These are phyloP conservation scores for Exophiala sp. DNA, from an alignment of 2,329 filamentous ascomycete species.

Conservation along the genomic window DNA sequence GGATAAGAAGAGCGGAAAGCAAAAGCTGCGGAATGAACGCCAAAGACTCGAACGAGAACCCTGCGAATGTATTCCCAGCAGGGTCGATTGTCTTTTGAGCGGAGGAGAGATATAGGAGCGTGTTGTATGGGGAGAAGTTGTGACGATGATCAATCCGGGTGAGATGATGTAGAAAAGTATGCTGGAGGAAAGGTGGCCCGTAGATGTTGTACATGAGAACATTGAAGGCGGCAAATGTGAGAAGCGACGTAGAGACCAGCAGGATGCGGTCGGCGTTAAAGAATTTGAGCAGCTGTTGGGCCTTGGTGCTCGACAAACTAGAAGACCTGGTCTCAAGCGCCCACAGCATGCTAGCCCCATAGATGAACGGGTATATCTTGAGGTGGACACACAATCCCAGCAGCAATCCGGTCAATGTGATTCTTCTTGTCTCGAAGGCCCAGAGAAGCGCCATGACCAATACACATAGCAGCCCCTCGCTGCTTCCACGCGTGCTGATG, in stretches of 20 bases:
- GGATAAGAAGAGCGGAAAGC: slow-evolving; percentile 70
- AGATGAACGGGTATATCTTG: slow-evolving; percentile 98
- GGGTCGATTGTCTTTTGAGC: slow-evolving; percentile 45
- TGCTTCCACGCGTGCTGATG: slow-evolving; percentile 91
- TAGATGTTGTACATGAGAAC: slow-evolving; percentile 72
- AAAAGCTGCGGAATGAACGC: slow-evolving; percentile 85
- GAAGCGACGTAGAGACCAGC: slow-evolving; percentile 54
- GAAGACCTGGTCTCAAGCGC: slow-evolving; percentile 30
- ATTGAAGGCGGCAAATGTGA: slow-evolving; percentile 70
- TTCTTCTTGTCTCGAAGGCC: slow-evolving; percentile 62
- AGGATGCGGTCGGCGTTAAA: slow-evolving; percentile 37
- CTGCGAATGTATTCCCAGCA: slow-evolving; percentile 27
- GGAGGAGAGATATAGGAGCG: slow-evolving; percentile 79
- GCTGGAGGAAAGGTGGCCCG: slow-evolving; percentile 71
- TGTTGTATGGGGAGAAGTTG: slow-evolving; percentile 97
- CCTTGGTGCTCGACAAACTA: slow-evolving; percentile 12
- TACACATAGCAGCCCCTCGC: slow-evolving; percentile 81
- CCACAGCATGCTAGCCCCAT: slow-evolving; percentile 57
- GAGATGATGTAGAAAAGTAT: slow-evolving; percentile 90
- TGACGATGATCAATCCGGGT: slow-evolving; percentile 92
- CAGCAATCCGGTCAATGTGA: slow-evolving; percentile 63
- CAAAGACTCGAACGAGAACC: slow-evolving; percentile 61
- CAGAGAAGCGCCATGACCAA: slow-evolving; percentile 77
- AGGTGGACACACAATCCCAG: slow-evolving; percentile 87
- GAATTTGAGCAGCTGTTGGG: slow-evolving; percentile 31